Base-by-base conservation (phyloP, 768 basidiomycete genomes). In the Lactarius akahatsu region DNA sequence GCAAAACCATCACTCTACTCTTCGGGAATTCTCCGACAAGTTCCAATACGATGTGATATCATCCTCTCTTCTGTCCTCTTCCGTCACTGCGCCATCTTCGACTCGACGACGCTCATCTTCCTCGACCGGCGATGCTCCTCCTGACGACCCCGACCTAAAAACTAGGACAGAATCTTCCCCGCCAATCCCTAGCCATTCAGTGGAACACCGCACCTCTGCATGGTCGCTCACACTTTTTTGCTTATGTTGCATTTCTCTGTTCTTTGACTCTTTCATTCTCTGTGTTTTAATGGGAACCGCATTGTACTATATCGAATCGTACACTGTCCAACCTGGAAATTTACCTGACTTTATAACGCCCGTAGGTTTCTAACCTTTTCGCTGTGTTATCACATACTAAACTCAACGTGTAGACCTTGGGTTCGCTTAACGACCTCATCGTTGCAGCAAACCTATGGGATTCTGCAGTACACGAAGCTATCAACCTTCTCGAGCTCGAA, bases 361-460 rank as follows among this genome's bases (percentile, higher is more conserved):
- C 1, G 70, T 71, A 59, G 9, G 70, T 8, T 47, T 9, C 34
- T 45, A 7, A 32, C 30, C 23, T 34, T 18, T 10, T 47, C 2
- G 23, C 26, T 15, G 13, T n/a, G 23, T 4, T 2, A 54, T 34
- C 57, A 26, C 34, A 34, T 16, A 34, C 62, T 64, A 55, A 61
- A 40, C 2, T 36, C 34, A 6, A n/a, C 15, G 9, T 58, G n/a
- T 30, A 92, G 90, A 86, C 88, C 58, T 77, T 91, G 69, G 80
- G 82, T 70, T 81, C 86, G 38, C 79, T 94, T 50, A 83, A 87
- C 63, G 85, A 90, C 57, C 79, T 94, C 63, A 83, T 90, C 70
- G 75, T 79, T 58, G 85, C 90, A 54, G 88, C 89, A 63, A 80
- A 84, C 58, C 76, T 84, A 30, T 94, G 91, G 92, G 89, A 92